Conservation (phyloP, 257 asterid species). For the Przewalskia tangutica region DNA sequence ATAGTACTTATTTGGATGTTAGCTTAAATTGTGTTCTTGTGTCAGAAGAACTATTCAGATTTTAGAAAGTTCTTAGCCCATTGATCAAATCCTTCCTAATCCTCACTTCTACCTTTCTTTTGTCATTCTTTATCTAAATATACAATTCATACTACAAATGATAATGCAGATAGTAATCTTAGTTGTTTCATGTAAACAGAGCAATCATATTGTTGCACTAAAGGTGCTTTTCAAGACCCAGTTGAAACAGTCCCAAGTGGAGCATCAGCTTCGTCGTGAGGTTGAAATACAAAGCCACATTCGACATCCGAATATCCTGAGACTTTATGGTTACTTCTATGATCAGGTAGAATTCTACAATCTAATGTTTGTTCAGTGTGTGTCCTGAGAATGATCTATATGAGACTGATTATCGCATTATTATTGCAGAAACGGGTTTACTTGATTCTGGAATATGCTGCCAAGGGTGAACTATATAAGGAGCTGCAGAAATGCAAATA, state of each 20-base stretch:
- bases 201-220: constrained; percentile 84
- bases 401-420: background rate
- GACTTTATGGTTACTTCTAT: constrained; percentile 87
- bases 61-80: background rate
- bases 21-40: background rate
- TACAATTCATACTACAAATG: background rate
- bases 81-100: background rate
- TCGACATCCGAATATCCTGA: constrained; percentile 84
- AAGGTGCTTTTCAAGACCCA: constrained; percentile 87
- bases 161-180: background rate
- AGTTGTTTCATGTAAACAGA: constrained; percentile 32
- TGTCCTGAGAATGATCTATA: background rate
- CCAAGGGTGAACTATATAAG: constrained; percentile 92
- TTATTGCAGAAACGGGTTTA: constrained; percentile 78
- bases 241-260: constrained; percentile 79
- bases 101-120: background rate
- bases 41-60: background rate
- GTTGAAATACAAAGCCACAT: constrained; percentile 95
- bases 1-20: background rate
- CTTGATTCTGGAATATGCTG: constrained; percentile 84
- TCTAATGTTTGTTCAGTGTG: background rate
- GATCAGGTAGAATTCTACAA: constrained; percentile 48
- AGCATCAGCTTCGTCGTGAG: constrained; percentile 96
- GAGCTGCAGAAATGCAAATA: constrained; percentile 78
- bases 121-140: background rate